These are phyloP conservation scores for Sarocladiaceae sp. DNA, from an alignment of 2,329 filamentous ascomycete genomes.

Conservation along the genomic window DNA sequence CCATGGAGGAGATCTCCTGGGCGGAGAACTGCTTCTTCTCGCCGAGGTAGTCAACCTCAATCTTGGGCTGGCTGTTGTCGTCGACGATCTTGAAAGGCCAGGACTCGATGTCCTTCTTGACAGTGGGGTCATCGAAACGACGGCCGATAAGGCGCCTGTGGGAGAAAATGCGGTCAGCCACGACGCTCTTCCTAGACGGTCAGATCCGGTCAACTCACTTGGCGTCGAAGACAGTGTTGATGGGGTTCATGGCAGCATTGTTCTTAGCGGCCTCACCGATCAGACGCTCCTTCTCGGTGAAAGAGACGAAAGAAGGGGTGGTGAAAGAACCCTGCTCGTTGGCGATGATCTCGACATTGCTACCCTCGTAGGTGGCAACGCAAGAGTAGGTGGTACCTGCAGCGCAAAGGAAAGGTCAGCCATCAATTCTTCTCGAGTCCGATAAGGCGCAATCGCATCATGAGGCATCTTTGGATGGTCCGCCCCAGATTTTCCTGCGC, in stretches of 20 bases:
- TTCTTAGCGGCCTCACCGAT: slow-evolving; percentile 99
- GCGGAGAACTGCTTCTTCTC: slow-evolving; percentile 96
- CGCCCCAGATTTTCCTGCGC: background rate
- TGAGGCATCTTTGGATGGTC: background rate
- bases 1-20: slow-evolving; percentile 99
- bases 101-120: slow-evolving; percentile 98
- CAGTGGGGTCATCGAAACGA: slow-evolving; percentile 88
- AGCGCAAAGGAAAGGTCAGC: slow-evolving; percentile 17
- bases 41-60: slow-evolving; percentile 92
- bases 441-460: background rate
- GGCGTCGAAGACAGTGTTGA: slow-evolving; percentile 98
- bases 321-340: slow-evolving; percentile 99
- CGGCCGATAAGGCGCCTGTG: slow-evolving; percentile 92
- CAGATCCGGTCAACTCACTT: no score
- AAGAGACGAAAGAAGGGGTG: slow-evolving; percentile 97
- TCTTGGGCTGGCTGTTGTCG: slow-evolving; percentile 80
- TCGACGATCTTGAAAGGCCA: slow-evolving; percentile 99
- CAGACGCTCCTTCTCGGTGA: slow-evolving; percentile 97
- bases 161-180: slow-evolving; percentile 14
- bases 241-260: slow-evolving; percentile 98
- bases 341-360: slow-evolving; percentile 99
- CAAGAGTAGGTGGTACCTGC: slow-evolving; percentile 99
- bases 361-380: slow-evolving; percentile 98
- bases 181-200: no score
- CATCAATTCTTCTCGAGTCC: background rate